phyloP scores from a whole-genome alignment of 2,329 filamentous ascomycete species.

The Stagonosporopsis chrysanthemi region DNA sequence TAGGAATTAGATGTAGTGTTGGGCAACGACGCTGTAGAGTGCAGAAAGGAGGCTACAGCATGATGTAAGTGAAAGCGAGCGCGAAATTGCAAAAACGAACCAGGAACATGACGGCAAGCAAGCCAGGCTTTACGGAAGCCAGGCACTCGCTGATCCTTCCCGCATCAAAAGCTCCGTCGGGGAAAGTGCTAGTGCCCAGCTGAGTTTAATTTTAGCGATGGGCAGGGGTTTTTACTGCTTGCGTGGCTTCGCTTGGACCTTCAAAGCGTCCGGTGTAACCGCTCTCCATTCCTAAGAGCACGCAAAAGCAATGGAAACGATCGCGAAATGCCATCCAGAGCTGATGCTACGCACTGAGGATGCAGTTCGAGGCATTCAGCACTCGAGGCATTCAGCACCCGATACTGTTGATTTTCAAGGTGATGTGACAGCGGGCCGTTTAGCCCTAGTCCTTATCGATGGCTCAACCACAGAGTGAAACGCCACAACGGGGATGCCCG shows the following conservation, averaged over 20 bases:
- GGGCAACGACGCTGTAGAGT: background rate
- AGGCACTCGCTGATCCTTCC: slow-evolving; percentile 21
- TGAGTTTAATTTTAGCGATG: slow-evolving; percentile 19
- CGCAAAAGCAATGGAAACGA: background rate
- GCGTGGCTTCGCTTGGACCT: slow-evolving; percentile 17
- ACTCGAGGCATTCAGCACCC: no score
- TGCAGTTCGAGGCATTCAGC: background rate
- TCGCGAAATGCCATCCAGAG: background rate
- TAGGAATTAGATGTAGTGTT: background rate
- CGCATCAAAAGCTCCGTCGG: slow-evolving; percentile 17
- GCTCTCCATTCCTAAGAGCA: slow-evolving; percentile 8
- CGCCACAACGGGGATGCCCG: slow-evolving; percentile 8
- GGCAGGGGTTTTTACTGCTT: slow-evolving; percentile 16
- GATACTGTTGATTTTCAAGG: background rate
- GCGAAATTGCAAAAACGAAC: slow-evolving; percentile 19
- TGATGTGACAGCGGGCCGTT: slow-evolving; percentile 20
- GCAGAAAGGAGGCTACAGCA: slow-evolving; percentile 13
- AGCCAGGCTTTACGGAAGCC: slow-evolving; percentile 17
- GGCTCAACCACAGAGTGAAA: slow-evolving; percentile 10
- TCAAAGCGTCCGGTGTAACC: slow-evolving; percentile 5
- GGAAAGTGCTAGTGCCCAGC: slow-evolving; percentile 6
- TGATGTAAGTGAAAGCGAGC: slow-evolving; percentile 13
- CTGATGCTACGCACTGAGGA: background rate
- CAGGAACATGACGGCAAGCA: slow-evolving; percentile 14
- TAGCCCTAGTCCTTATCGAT: slow-evolving; percentile 1